A percentile compares a stretch with the other conserved stretches of the same genome.
Conservation (phyloP, 495 filamentous ascomycete genomes). For the Penicillium mononematosum region DNA sequence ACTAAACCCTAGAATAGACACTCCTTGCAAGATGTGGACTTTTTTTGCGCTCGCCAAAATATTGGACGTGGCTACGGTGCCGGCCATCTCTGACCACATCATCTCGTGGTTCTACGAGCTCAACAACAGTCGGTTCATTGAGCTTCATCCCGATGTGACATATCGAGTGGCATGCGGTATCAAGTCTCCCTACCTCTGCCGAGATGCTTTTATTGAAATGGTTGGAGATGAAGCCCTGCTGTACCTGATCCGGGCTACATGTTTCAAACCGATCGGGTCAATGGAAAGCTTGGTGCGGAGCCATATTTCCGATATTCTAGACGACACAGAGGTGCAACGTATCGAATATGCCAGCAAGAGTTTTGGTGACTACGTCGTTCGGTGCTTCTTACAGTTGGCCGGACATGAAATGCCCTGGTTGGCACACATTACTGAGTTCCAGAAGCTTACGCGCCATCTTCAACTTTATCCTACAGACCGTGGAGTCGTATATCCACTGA, state of each 20-base stretch:
- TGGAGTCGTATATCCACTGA: slow-evolving; percentile 15
- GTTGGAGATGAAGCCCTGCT: slow-evolving; percentile 49
- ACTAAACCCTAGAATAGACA: slow-evolving; percentile 53
- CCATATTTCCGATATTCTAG: slow-evolving; percentile 34
- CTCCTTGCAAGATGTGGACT: slow-evolving; percentile 63
- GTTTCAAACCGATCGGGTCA: slow-evolving; percentile 13
- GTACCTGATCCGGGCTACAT: slow-evolving; percentile 22
- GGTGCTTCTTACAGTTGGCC: slow-evolving; percentile 35
- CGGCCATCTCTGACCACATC: slow-evolving; percentile 37
- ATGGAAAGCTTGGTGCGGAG: slow-evolving; percentile 19
- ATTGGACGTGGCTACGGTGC: slow-evolving; percentile 47
- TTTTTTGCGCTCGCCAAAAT: slow-evolving; percentile 58
- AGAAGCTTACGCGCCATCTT: slow-evolving; percentile 20
- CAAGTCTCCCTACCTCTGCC: slow-evolving; percentile 37
- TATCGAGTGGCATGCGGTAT: slow-evolving; percentile 47
- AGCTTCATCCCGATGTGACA: slow-evolving; percentile 46
- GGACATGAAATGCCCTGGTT: slow-evolving; percentile 47
- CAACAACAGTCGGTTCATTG: slow-evolving; percentile 45
- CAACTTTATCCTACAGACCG: slow-evolving; percentile 13
- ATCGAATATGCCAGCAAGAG: slow-evolving; percentile 52
- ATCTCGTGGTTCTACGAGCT: slow-evolving; percentile 47
- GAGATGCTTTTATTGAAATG: slow-evolving; percentile 47
- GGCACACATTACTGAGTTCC: slow-evolving; percentile 26
- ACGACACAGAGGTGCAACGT: slow-evolving; percentile 46
- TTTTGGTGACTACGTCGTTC: slow-evolving; percentile 39